Base-by-base conservation (phyloP, 1,284 basidiomycete species). In the Schizopora paradoxa region DNA sequence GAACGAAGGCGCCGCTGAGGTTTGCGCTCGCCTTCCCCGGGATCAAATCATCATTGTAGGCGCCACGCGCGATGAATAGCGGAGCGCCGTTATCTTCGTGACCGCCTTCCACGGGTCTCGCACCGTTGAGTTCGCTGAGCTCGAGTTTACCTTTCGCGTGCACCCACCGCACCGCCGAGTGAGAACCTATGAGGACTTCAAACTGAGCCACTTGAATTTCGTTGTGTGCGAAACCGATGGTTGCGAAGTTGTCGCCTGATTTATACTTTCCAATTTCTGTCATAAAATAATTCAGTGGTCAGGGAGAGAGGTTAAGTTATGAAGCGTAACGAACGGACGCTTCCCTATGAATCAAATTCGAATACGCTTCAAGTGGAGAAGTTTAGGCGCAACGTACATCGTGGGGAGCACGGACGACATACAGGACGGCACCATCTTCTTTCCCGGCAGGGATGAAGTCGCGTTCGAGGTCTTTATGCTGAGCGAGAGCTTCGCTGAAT, bases 131-230 rank as follows among this genome's bases (percentile, higher is more conserved):
- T 2, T 56, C 35, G 25, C 42, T 33, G 37, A 76, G 45, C 48
- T 76, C 66, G 48, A 85, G 54, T 2, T 58, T 58, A 21, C 78
- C 79, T 31, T 61, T 62, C 28, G 61, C 55, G 43, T 67, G 54
- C 0, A 82, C 75, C 84, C 84, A 88, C 44, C 58, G 68, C 40
- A 88, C n/a, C n/a, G n/a, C n/a, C n/a, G n/a, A n/a, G n/a, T n/a
- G n/a, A n/a, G n/a, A n/a, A n/a, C n/a, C n/a, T n/a, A n/a, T n/a
- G n/a, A n/a, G n/a, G n/a, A n/a, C n/a, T 36, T 48, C 46, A 28
- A 41, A 47, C 11, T 47, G 45, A 7, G 39, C 39, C 8, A 51
- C 41, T 22, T 51, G 45, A 32, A 47, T 44, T 16, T 45, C 49
- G 41, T 51, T 41, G 34, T 47, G 40, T 6, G 35, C 32, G 41